Evolutionary conservation across 2,329 filamentous ascomycete genomes (phyloP), one percentile per base, ranked within the genome.

Genomic region (Diaporthe vexans): DNA sequence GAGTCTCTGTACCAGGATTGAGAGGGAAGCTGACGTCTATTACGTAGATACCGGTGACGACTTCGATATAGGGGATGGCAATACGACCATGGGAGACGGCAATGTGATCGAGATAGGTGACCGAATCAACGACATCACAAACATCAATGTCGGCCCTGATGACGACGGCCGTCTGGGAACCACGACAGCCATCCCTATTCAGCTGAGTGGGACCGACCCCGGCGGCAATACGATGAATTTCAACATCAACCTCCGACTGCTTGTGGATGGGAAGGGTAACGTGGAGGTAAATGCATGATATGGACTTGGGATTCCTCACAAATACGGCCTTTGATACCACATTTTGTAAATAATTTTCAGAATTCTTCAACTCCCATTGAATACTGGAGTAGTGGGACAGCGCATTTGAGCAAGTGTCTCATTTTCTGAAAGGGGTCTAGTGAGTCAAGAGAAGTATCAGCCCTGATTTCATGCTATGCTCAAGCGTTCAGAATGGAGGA

Each of bases 51-150:
- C 40, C 15, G 59, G 59, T 5, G 59, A 63, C 9, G 59, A 63
- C 40, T 63, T 63, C 10, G 59, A 63, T 17, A 63, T 63, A 21
- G 59, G 59, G 9, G 59, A 63, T 24, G 59, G 59, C 1, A 63
- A 63, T 9, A 63, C 26, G 1, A 48, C 59, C 4, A 63, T 63
- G 10, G 59, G 59, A 3, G 59, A 63, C 6, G 59, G 59, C 13
- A 63, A 63, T 29, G 59, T 63, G 15, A 63, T 63, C 4, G 59
- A 63, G 7, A 63, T 63, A 11, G 59, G 59, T 3, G 59, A 63
- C 24, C 59, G 40, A 0, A 63, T 63, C 17, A 63, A 63, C 40
- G 59, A 63, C 13, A 63, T 63, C 21, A 63, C 40, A 10, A 63
- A 63, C 40, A 48, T 63, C 59, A 63, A 63, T 48, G 59, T 63